A percentile compares a stretch with the other conserved stretches of the same genome.
These are phyloP conservation scores for Penicillium sp. DNA, from an alignment of 2,329 filamentous ascomycete species.

Conservation along the genomic window DNA sequence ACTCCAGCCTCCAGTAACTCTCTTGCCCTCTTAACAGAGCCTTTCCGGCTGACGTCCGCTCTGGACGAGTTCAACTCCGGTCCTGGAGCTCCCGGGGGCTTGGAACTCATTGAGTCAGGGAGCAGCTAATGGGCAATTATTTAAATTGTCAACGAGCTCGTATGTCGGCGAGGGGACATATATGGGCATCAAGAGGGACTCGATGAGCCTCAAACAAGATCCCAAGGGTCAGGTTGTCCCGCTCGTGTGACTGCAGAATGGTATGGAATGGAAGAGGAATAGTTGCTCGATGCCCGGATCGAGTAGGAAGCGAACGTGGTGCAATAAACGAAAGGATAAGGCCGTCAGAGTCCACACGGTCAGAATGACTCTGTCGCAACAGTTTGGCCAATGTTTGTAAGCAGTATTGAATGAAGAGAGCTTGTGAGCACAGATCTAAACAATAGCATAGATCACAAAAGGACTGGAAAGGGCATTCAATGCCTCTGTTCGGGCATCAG, in stretches of 20 bases:
- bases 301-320: conserved; percentile 9
- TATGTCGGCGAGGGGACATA: too few species aligned
- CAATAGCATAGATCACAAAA: conserved; percentile 13
- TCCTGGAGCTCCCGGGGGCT: conserved; percentile 8
- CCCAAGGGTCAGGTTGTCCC: too few species aligned
- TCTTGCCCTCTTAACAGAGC: conserved; percentile 38
- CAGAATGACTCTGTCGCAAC: too few species aligned
- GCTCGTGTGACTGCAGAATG: background rate
- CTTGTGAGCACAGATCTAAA: conserved; percentile 3
- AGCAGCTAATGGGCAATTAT: too few species aligned
- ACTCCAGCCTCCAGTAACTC: conserved; percentile 35
- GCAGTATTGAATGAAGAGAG: too few species aligned
- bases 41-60: conserved; percentile 22
- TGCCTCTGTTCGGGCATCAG: conserved; percentile 23
- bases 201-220: too few species aligned
- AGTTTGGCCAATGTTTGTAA: too few species aligned
- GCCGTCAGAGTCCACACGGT: background rate
- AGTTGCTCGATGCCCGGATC: conserved; percentile 14
- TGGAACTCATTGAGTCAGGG: conserved; percentile 24
- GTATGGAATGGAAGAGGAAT: background rate
- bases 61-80: conserved; percentile 12
- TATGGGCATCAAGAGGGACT: too few species aligned
- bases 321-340: background rate
- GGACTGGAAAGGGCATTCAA: conserved; percentile 33
- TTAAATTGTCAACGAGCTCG: too few species aligned